phyloP scores from a whole-genome alignment of 2,329 filamentous ascomycete species.

The Alternaria consortialis region DNA sequence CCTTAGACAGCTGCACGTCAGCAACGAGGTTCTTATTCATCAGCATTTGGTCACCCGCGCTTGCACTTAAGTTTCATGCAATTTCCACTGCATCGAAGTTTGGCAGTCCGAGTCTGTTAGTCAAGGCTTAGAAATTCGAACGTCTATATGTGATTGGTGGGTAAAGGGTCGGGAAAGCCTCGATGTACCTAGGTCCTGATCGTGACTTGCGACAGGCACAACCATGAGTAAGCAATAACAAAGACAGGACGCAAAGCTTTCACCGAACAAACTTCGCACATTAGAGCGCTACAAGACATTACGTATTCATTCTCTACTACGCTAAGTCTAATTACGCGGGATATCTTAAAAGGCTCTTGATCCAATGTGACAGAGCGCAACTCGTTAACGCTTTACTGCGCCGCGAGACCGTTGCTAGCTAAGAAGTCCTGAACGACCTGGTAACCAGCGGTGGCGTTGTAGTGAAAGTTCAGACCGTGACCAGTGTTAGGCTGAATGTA shows the following conservation, averaged over 20 bases:
- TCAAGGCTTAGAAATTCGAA: constrained; percentile 21
- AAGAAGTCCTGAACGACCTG: constrained; percentile 51
- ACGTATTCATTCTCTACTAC: neutral
- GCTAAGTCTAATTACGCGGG: neutral
- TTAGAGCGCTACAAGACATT: neutral
- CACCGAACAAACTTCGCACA: neutral
- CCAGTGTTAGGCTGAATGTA: constrained; percentile 62
- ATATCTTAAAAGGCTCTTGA: neutral
- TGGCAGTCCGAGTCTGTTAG: constrained; percentile 8
- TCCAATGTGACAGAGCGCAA: neutral
- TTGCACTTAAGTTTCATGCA: neutral
- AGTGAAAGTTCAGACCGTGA: constrained; percentile 59
- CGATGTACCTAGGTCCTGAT: neutral
- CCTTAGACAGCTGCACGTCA: constrained; percentile 26
- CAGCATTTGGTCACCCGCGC: constrained; percentile 21
- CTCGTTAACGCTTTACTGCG: constrained; percentile 3
- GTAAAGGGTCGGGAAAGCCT: neutral
- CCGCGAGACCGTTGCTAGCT: constrained; percentile 32
- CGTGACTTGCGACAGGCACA: neutral
- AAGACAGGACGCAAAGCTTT: neutral
- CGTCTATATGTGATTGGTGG: neutral
- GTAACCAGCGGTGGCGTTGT: constrained; percentile 54
- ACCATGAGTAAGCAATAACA: neutral
- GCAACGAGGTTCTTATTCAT: constrained; percentile 30
- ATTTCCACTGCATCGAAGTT: neutral